A percentile compares a stretch with the other conserved stretches of the same genome.
Evolutionary conservation across 345 rosid species (phyloP).

Genomic region (Brassica incana): DNA sequence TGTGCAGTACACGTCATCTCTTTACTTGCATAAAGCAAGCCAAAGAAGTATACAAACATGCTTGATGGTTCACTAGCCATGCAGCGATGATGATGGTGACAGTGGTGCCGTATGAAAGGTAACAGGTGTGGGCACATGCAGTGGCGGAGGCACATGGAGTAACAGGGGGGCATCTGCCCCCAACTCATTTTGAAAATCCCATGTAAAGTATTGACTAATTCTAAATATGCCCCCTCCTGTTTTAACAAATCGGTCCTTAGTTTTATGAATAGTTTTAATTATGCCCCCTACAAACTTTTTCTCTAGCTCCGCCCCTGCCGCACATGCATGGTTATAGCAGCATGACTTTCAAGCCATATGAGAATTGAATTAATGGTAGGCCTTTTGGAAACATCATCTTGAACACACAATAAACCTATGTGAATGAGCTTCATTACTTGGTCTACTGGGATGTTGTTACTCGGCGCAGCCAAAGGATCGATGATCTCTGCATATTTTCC

Average conservation of each 20-base stretch:
- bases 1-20: neutral
- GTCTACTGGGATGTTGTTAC: neutral
- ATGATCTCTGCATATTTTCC: constrained; percentile 1
- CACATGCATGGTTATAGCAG: constrained; percentile 17
- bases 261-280: too few species aligned
- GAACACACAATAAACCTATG: constrained; percentile 50
- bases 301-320: too few species aligned
- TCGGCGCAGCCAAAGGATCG: neutral
- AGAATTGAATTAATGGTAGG: constrained; percentile 33
- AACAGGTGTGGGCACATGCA: constrained; percentile 43
- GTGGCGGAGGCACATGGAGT: too few species aligned
- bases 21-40: neutral
- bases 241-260: too few species aligned
- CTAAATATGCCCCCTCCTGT: too few species aligned
- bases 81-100: neutral
- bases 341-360: constrained; percentile 46
- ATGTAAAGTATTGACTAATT: too few species aligned
- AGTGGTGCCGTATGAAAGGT: constrained; percentile 30
- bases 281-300: too few species aligned
- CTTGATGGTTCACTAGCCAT: neutral
- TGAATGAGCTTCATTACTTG: constrained; percentile 51
- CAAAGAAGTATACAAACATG: neutral
- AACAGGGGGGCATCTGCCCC: too few species aligned
- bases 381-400: constrained; percentile 32
- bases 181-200: too few species aligned